Evolutionary conservation across 2,329 filamentous ascomycete genomes (phyloP), one percentile per base, ranked within the genome.

Genomic region (Talaromyces sp.): DNA sequence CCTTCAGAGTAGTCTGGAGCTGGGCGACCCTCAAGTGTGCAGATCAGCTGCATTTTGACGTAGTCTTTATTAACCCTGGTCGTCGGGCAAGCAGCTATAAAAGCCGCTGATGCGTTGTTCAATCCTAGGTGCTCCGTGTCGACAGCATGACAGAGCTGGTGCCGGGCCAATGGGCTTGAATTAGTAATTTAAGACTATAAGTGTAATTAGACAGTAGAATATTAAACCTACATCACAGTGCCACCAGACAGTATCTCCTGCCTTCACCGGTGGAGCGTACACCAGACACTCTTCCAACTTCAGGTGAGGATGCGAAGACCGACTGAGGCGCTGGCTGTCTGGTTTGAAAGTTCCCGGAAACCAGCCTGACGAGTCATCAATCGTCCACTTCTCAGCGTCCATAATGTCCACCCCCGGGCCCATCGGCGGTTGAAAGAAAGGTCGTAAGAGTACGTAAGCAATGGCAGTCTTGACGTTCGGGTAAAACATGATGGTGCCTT

Each of bases 1-100:
- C 45, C 60, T 34, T 51, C 17, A 2, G 19, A 19, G 25, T 62
- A 74, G 59, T 66, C 72, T 70, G 62, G 70, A 77, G 66, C 86
- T 84, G 67, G 85, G 80, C 72, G 84, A 77, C 47, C 83, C 78
- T 69, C 84, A 82, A 5, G 82, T 80, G 2, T 84, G 76, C 27
- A 83, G 82, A 22, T 81, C 76, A 74, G 81, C 79, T 11, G 80
- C 75, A 80, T 81, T 84, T 69, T 86, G 83, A 40, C 66, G 43
- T 76, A 75, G 4, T 22, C 61, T 51, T 71, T 72, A 62, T 74
- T 75, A 43, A 43, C 6, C 38, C 6, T 43, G 17, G 38, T 43
- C 38, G 38, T 43, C 2, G 38, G 38, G 38, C 38, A n/a, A 19
- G 38, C 13, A n/a, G 17, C 38, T 43, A 43, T 43, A 19, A 43